These are phyloP conservation scores for Diplotaxis tenuifolia DNA, from an alignment of 345 rosid genomes.

Conservation along the genomic window DNA sequence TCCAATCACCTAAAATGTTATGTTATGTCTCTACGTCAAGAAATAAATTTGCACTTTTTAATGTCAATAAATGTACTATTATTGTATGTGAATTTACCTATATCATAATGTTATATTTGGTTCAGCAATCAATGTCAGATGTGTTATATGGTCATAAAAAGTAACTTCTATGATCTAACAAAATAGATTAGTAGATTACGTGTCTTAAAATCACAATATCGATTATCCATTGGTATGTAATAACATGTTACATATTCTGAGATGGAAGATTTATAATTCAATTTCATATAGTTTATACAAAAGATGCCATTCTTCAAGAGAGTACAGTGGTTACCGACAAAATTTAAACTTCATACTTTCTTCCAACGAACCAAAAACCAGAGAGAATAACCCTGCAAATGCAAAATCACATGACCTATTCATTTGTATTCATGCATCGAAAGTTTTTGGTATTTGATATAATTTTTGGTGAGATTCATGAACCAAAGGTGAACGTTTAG, in stretches of 20 bases:
- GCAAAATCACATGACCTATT: background rate
- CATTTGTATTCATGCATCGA: background rate
- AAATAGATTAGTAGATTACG: no score
- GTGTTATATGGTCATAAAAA: no score
- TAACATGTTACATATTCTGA: conserved; percentile 3
- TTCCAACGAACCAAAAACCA: conserved; percentile 52
- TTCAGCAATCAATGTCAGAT: no score
- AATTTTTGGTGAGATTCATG: background rate
- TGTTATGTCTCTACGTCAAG: no score
- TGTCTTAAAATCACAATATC: no score
- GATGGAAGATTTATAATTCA: background rate
- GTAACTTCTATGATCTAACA: no score
- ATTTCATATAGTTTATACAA: background rate
- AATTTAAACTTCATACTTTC: conserved; percentile 50
- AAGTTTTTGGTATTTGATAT: background rate
- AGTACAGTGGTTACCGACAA: conserved; percentile 26
- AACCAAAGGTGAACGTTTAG: background rate
- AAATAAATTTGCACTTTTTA: no score
- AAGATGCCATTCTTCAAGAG: background rate
- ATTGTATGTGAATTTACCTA: no score
- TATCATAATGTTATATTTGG: no score
- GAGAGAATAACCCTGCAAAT: conserved; percentile 60
- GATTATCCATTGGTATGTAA: background rate
- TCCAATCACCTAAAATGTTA: no score
- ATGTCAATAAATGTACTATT: no score